Percentiles rank a stretch among this genome's conserved stretches.
These are phyloP conservation scores for Fraxinus xanthoxyloides DNA, from an alignment of 305 asterid genomes.

Conservation along the genomic window DNA sequence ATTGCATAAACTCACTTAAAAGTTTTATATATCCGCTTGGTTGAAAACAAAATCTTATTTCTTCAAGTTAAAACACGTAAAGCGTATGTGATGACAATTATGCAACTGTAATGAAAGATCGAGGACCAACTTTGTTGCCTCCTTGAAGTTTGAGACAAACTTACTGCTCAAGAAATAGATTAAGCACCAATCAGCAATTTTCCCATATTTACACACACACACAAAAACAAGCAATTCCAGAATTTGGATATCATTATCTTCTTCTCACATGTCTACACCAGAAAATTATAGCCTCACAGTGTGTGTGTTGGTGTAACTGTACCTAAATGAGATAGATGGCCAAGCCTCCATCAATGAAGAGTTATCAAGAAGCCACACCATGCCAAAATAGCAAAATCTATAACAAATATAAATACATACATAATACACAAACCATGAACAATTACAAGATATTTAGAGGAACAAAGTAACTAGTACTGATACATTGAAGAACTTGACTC, in stretches of 20 bases:
- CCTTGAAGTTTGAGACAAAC: neutral
- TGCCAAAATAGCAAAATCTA: neutral
- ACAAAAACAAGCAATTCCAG: neutral
- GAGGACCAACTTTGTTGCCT: neutral
- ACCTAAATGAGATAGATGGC: neutral
- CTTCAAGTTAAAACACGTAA: neutral
- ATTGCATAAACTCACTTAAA: neutral
- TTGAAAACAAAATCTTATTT: neutral
- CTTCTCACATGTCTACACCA: neutral
- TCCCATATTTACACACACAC: neutral
- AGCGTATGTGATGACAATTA: neutral
- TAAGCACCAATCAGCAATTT: neutral
- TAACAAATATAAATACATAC: neutral
- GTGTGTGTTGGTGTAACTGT: neutral
- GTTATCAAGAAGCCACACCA: slow-evolving; percentile 22
- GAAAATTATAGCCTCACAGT: neutral
- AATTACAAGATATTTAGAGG: neutral
- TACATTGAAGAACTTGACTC: neutral
- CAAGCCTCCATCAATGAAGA: slow-evolving; percentile 22
- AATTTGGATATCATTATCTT: neutral
- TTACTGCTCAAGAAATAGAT: neutral
- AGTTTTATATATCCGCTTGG: neutral
- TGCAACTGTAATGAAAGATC: neutral
- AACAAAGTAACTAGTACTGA: neutral
- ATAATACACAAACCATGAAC: neutral